Evolutionary conservation across 768 basidiomycete species (phyloP).

Genomic region (Lactarius tabidus): DNA sequence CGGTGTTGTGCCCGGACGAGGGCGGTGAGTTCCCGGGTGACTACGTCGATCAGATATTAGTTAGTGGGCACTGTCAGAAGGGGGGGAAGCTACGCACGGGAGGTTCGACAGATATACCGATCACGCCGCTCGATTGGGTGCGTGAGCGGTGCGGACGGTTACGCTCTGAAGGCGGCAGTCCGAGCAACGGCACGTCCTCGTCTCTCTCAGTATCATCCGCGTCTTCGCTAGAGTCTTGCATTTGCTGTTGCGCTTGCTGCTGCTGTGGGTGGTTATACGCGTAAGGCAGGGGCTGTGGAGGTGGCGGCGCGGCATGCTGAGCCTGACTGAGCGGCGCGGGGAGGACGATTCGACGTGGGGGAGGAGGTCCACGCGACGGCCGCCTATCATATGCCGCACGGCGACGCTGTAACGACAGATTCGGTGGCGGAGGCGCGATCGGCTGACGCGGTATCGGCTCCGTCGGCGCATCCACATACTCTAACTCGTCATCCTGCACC

Average conservation of each 20-base stretch:
- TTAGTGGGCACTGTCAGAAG: background rate
- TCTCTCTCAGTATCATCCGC: background rate
- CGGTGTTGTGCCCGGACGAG: conserved; percentile 19
- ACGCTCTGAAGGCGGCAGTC: background rate
- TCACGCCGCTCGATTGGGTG: conserved; percentile 24
- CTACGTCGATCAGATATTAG: conserved; percentile 9
- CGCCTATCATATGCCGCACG: conserved; percentile 1
- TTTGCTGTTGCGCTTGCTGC: background rate
- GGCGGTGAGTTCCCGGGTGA: conserved; percentile 27
- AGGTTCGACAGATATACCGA: conserved; percentile 23
- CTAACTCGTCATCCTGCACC: conserved; percentile 19
- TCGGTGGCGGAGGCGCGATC: conserved; percentile 5
- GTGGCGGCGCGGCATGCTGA: conserved; percentile 2
- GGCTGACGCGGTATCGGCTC: conserved; percentile 9
- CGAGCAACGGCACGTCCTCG: conserved; percentile 8
- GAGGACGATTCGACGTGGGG: conserved; percentile 16
- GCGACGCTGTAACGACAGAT: conserved; percentile 5
- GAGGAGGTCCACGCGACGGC: conserved; percentile 11
- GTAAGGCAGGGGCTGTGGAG: background rate
- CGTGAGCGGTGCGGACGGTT: conserved; percentile 22
- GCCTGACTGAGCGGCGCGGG: conserved; percentile 20
- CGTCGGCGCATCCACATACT: conserved; percentile 14
- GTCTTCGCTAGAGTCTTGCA: background rate
- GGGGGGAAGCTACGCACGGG: conserved; percentile 11
- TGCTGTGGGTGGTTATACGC: background rate